A percentile compares a stretch with the other conserved stretches of the same genome.
Evolutionary conservation across 192 early-diverging fungal genomes (phyloP).

Genomic region (Diversispora eburnea): DNA sequence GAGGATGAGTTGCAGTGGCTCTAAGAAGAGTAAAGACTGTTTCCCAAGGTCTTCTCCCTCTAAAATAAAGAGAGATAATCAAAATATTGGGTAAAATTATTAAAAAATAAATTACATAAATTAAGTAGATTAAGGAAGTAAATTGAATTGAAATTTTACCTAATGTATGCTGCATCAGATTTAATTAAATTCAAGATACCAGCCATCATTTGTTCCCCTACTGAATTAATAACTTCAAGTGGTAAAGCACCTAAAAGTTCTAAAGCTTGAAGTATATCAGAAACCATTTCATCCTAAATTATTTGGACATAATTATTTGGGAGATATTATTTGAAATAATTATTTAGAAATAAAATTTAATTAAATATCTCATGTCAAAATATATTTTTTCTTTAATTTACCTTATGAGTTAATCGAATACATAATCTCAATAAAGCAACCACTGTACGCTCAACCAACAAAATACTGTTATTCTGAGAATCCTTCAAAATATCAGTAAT

Average conservation of each 20-base stretch:
- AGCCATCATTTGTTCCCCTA: constrained; percentile 75
- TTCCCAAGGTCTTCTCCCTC: constrained; percentile 44
- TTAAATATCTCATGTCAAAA: constrained; percentile 16
- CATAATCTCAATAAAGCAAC: constrained; percentile 68
- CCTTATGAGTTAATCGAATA: constrained; percentile 65
- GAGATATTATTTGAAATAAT: no score
- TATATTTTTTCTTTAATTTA: constrained; percentile 32
- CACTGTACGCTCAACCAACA: constrained; percentile 76
- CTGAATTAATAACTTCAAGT: constrained; percentile 54
- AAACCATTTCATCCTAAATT: constrained; percentile 49
- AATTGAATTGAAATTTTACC: constrained; percentile 30
- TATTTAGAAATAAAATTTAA: not conserved
- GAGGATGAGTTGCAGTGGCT: constrained; percentile 53
- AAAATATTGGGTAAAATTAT: no score
- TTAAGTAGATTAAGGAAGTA: not conserved
- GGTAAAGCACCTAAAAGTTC: constrained; percentile 54
- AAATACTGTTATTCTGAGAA: constrained; percentile 54
- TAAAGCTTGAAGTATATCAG: constrained; percentile 51
- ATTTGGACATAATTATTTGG: not conserved
- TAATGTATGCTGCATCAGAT: constrained; percentile 45
- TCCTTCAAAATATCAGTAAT: constrained; percentile 71
- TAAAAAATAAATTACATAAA: not conserved
- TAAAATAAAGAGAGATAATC: constrained; percentile 17
- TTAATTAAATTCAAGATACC: constrained; percentile 66
- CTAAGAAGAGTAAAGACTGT: constrained; percentile 53